These are phyloP conservation scores for Sesbania bispinosa DNA, from an alignment of 306 rosid genomes.

Conservation along the genomic window DNA sequence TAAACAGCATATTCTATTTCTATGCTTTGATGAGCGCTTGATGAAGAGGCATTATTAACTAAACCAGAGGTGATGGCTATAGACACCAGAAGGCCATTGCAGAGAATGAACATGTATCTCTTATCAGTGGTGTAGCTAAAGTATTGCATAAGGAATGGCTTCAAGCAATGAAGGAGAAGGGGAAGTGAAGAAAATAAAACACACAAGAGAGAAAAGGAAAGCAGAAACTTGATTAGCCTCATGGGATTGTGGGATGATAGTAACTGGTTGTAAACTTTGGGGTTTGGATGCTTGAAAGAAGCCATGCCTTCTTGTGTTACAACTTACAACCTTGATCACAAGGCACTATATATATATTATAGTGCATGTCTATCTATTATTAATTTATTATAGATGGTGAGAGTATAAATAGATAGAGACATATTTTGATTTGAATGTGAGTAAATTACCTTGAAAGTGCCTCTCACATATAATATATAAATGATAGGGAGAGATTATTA, in stretches of 20 bases:
- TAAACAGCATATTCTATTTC: neutral
- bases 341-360: too few species aligned
- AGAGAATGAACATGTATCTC: slow-evolving; percentile 59
- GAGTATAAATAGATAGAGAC: neutral
- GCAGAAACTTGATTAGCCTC: slow-evolving; percentile 33
- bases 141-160: slow-evolving; percentile 32
- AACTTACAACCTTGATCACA: too few species aligned
- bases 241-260: slow-evolving; percentile 9
- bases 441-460: neutral
- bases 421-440: neutral
- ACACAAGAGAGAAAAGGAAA: slow-evolving; percentile 37
- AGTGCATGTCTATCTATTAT: too few species aligned
- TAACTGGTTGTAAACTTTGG: too few species aligned
- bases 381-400: neutral
- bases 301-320: too few species aligned
- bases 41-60: slow-evolving; percentile 22
- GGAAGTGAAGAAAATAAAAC: slow-evolving; percentile 24
- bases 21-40: neutral
- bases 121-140: slow-evolving; percentile 36
- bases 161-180: slow-evolving; percentile 26
- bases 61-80: slow-evolving; percentile 47
- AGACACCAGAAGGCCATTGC: slow-evolving; percentile 56
- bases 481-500: too few species aligned
- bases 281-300: too few species aligned
- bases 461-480: neutral